Percentiles rank a stretch among this genome's conserved stretches.
Conservation (phyloP, 768 basidiomycete genomes). For the Lepiota brunneoincarnata region DNA sequence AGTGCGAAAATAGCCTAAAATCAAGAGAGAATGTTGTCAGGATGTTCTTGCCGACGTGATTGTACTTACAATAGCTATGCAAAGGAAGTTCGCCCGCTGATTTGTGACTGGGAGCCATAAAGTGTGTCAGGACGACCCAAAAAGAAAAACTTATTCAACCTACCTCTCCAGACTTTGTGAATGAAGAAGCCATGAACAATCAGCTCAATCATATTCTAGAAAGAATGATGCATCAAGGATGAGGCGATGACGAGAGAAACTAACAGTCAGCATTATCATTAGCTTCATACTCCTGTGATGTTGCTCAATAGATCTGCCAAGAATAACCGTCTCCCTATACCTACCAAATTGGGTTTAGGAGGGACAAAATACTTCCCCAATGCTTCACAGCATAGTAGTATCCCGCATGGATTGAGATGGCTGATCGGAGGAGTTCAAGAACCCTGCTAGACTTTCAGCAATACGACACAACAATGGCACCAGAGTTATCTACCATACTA, state of each 20-base stretch:
- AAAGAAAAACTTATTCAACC: neutral
- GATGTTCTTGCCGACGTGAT: neutral
- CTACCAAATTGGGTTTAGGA: neutral
- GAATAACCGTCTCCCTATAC: neutral
- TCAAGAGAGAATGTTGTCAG: neutral
- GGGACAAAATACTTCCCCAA: conserved; percentile 1
- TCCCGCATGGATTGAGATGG: conserved; percentile 4
- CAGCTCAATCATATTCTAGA: conserved; percentile 7
- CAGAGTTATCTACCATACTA: neutral
- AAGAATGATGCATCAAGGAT: neutral
- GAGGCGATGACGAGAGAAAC: neutral
- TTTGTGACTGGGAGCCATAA: neutral
- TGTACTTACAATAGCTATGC: conserved; percentile 1
- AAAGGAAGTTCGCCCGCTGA: neutral
- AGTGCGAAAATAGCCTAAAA: conserved; percentile 6
- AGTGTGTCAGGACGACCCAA: neutral
- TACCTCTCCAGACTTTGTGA: conserved; percentile 9
- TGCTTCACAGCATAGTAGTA: conserved; percentile 11
- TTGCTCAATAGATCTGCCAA: neutral
- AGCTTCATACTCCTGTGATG: conserved; percentile 9
- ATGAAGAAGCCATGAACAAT: conserved; percentile 10
- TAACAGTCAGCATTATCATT: conserved; percentile 10
- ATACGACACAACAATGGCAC: neutral
- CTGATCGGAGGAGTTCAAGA: conserved; percentile 5
- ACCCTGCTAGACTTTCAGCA: neutral